Evolutionary conservation across 176 grass and related monocot species (phyloP), one percentile per base, ranked within the genome.

Genomic region (Pontederia paniculata): DNA sequence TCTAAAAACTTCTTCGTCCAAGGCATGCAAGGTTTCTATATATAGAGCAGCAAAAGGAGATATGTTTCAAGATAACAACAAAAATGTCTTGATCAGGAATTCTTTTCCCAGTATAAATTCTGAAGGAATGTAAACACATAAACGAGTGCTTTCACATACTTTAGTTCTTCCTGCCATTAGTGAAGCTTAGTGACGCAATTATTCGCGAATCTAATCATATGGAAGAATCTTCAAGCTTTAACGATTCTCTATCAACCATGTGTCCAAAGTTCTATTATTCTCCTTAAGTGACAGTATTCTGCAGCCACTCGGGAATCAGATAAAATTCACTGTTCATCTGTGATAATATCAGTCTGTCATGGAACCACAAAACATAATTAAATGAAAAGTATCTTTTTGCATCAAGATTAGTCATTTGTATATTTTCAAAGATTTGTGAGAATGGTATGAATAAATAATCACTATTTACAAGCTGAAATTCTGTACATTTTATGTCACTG

Each of bases 141-240:
- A 58, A 58, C 12, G 16, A 58, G 23, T 37, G 55, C 55, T 28
- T 58, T 18, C 18, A 63, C 43, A 47, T 17, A 47, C 21, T 44
- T 63, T 42, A 48, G 45, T 63, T 44, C 12, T 63, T 63, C 25
- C 47, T 63, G 17, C 43, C 21, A 48, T 48, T 63, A 19, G 22
- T 48, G 60, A 48, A 25, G 60, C 60, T 48, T 63, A 42, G 10
- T 3, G 44, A 25, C 23, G 22, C 44, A 23, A 14, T 48, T 48
- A 10, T 63, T 48, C 44, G 23, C 60, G 44, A 48, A 63, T 63
- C 44, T 47, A 63, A 22, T 42, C 60, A 63, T 63, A 63, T 45
- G 42, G 17, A 63, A 12, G 18, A 13, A 18, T 17, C 60, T 25
- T 17, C 43, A 48, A 47, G 18, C 18, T 63, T 63, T 63, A 63